Base-by-base conservation (phyloP, 140 eudicot genomes). In the Ambrosia hybrid region DNA sequence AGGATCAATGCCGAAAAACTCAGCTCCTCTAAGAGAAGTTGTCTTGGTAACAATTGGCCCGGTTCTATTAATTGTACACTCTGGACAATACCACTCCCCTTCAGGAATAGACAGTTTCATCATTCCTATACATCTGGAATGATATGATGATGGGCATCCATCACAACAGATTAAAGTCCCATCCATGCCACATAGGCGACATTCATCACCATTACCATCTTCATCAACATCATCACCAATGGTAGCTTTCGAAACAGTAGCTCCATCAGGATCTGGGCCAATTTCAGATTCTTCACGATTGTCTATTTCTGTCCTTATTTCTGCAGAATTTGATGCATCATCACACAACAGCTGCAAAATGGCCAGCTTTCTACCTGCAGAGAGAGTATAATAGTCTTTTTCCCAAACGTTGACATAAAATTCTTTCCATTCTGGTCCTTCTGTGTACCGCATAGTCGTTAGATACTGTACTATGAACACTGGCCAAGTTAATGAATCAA, bases 111-210 rank as follows among this genome's bases (percentile, higher is more conserved):
- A 69, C 88, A 68, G 30, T 76, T 88, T 94, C 86, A 68, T 76
- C 51, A 91, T 80, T 13, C 99, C 99, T 53, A 94, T 72, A 76
- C 99, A 94, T 82, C 99, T 86, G 55, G 97, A 79, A 80, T 94
- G 99, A 73, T 88, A 94, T 30, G 95, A 90, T 59, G 90, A 86
- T 1, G 99, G 99, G 53, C 99, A 94, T 64, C 97, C 96, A 85
- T 94, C 99, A 74, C 99, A 94, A 72, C 99, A 94, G 68, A 94
- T 79, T 73, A 94, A 83, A 5, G 86, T 86, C 61, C 99, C 99
- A 73, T 94, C 99, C 97, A 90, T 94, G 78, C 97, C 96, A 83
- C 99, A 94, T 49, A 94, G 85, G 62, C 94, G 87, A 63, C 99
- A 94, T 78, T 90, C 99, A 74, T 90, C 97, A 66, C 85, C 95